Conservation (phyloP, 2,329 filamentous ascomycete genomes). For the Thermoascus crustaceus region DNA sequence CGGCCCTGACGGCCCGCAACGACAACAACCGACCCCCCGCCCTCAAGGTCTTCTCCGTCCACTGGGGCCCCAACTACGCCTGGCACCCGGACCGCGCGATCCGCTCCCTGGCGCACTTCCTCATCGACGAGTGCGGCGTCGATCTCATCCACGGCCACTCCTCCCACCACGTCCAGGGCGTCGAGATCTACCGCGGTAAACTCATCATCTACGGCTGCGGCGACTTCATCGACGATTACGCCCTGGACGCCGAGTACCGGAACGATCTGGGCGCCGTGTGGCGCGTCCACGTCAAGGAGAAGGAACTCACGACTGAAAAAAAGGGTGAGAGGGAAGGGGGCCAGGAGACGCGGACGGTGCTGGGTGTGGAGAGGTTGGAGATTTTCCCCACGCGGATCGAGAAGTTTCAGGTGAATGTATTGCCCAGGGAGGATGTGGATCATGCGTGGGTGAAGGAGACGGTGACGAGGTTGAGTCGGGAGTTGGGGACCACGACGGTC, state of each 20-base stretch:
- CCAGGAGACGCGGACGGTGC: too few relatives aligned
- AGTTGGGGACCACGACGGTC: conserved; percentile 20
- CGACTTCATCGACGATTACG: conserved; percentile 38
- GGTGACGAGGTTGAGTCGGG: conserved; percentile 19
- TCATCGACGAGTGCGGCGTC: conserved; percentile 34
- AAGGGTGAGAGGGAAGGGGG: neutral
- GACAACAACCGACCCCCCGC: conserved; percentile 6
- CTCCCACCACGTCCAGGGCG: conserved; percentile 35
- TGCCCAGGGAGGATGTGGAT: conserved; percentile 22
- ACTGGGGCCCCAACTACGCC: conserved; percentile 35
- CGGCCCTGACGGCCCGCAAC: neutral
- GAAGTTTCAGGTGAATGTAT: conserved; percentile 24
- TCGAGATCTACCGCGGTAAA: conserved; percentile 28
- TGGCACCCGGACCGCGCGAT: conserved; percentile 28
- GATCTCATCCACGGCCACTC: conserved; percentile 37
- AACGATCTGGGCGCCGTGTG: conserved; percentile 36
- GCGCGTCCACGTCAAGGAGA: conserved; percentile 24
- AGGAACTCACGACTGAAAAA: neutral
- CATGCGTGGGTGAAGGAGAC: conserved; percentile 24
- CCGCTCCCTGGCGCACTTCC: conserved; percentile 28
- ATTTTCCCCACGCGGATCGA: conserved; percentile 30
- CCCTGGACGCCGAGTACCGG: conserved; percentile 22
- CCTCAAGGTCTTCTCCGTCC: conserved; percentile 32
- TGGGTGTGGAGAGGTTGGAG: conserved; percentile 23
- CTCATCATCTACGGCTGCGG: conserved; percentile 36